Evolutionary conservation across 164 flowering plant species (phyloP).

Genomic region (Chimonanthus praecox): DNA sequence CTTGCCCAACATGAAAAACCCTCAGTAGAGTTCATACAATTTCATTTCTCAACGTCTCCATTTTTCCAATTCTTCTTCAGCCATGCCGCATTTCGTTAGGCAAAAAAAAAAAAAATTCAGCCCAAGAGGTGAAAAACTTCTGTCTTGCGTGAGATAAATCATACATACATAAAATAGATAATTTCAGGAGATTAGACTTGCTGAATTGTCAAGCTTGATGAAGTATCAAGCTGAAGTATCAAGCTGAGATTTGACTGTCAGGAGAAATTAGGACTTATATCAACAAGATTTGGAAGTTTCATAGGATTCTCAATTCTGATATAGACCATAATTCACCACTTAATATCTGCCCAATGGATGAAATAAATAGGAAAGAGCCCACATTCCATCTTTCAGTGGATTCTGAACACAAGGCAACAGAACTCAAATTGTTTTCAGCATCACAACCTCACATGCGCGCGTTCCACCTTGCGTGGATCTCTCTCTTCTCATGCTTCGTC

Average conservation of each 20-base stretch:
- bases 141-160: background rate
- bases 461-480: slow-evolving; percentile 79
- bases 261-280: background rate
- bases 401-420: slow-evolving; percentile 72
- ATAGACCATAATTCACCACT: background rate
- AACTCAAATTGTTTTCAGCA: slow-evolving; percentile 37
- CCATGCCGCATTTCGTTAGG: background rate
- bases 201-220: background rate
- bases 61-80: background rate
- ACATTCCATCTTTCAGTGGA: slow-evolving; percentile 63
- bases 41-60: background rate
- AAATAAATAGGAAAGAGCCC: background rate
- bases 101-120: background rate
- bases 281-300: background rate
- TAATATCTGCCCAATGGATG: background rate
- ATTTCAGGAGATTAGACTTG: background rate
- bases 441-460: slow-evolving; percentile 78
- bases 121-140: background rate
- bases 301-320: background rate
- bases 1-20: background rate
- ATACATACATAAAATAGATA: background rate
- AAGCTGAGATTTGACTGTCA: background rate
- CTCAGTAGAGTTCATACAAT: background rate
- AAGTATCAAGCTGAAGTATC: background rate
- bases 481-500: slow-evolving; percentile 76